Percentiles rank a stretch among this genome's conserved stretches.
Conservation (phyloP, 192 early-diverging fungal genomes). For the Coemansia sp. region DNA sequence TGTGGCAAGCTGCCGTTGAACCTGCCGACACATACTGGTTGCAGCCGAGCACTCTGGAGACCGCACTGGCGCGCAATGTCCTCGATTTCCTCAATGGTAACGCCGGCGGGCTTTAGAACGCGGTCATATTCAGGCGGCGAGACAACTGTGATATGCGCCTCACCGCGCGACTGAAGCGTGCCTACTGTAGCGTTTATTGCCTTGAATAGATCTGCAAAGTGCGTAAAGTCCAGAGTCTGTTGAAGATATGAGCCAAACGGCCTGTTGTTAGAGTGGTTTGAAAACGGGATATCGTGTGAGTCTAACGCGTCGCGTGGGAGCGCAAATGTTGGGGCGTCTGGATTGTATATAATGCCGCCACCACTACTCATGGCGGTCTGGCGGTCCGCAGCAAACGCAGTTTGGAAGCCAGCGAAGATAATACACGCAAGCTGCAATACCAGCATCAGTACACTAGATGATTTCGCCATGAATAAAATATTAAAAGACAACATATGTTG, state of each 20-base stretch:
- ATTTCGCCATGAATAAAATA: background rate
- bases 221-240: constrained; percentile 62
- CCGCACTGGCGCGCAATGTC: constrained; percentile 52
- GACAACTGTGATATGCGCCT: constrained; percentile 74
- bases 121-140: constrained; percentile 67
- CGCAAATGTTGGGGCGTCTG: constrained; percentile 31
- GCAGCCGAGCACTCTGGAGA: constrained; percentile 63
- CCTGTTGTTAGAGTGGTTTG: constrained; percentile 36
- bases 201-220: constrained; percentile 58
- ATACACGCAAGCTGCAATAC: background rate
- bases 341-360: constrained; percentile 42
- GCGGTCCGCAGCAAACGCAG: constrained; percentile 7
- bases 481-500: background rate
- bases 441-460: background rate
- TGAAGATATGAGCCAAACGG: constrained; percentile 61
- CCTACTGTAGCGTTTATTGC: constrained; percentile 50
- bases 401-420: background rate
- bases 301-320: constrained; percentile 48
- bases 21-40: constrained; percentile 65
- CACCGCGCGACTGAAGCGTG: constrained; percentile 58
- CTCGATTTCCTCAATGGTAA: constrained; percentile 71
- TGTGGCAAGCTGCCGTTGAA: constrained; percentile 48
- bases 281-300: constrained; percentile 53
- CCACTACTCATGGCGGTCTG: background rate
- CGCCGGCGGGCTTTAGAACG: constrained; percentile 58